These are phyloP conservation scores for Lobulomyces angularis DNA, from an alignment of 192 early-diverging fungal genomes.

Conservation along the genomic window DNA sequence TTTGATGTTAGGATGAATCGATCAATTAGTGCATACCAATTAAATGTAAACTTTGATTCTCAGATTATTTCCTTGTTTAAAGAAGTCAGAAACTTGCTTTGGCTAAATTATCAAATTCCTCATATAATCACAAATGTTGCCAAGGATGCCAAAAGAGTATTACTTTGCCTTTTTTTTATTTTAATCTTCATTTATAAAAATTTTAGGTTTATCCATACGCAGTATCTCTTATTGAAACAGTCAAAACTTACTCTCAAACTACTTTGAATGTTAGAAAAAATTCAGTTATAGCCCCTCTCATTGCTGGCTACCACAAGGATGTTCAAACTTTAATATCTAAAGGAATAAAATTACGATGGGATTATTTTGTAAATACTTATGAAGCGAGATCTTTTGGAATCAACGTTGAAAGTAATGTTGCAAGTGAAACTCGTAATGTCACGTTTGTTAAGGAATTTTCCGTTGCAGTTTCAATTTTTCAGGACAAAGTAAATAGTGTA, in stretches of 20 bases:
- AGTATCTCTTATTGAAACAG: constrained; percentile 89
- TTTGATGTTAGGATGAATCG: constrained; percentile 79
- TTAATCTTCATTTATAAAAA: no score
- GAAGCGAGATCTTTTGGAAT: constrained; percentile 33
- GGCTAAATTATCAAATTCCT: constrained; percentile 89
- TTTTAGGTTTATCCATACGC: constrained; percentile 98
- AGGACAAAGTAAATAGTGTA: constrained; percentile 83
- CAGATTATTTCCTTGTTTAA: constrained; percentile 96
- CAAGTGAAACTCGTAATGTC: constrained; percentile 75
- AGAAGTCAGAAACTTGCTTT: constrained; percentile 93
- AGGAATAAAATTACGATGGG: constrained; percentile 72
- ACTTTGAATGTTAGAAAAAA: constrained; percentile 65
- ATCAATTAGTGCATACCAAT: constrained; percentile 57
- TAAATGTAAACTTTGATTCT: constrained; percentile 86
- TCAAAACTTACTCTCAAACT: constrained; percentile 83
- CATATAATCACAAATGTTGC: constrained; percentile 79
- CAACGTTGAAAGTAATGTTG: not conserved
- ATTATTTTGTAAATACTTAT: constrained; percentile 78
- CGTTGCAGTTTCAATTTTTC: constrained; percentile 74
- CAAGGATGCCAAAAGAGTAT: constrained; percentile 92
- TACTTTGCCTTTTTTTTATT: no score
- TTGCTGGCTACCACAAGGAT: constrained; percentile 89
- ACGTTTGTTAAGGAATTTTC: constrained; percentile 94
- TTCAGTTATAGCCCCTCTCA: constrained; percentile 60
- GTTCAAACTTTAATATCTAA: constrained; percentile 75